These are phyloP conservation scores for Andrographis paniculata DNA, from an alignment of 305 asterid genomes.

Conservation along the genomic window DNA sequence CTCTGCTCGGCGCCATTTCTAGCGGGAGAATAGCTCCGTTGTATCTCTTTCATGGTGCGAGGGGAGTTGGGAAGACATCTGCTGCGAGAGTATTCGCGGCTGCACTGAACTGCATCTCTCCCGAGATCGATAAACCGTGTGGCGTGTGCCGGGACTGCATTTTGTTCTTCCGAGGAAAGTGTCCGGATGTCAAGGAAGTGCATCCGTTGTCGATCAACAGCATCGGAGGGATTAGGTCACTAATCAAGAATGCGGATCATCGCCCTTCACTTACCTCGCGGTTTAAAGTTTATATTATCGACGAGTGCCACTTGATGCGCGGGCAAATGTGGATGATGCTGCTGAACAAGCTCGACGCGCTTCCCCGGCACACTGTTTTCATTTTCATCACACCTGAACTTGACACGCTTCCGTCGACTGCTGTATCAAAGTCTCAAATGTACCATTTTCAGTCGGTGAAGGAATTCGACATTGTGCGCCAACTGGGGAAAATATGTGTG, in stretches of 20 bases:
- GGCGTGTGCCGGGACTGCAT: constrained; percentile 53
- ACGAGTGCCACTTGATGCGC: constrained; percentile 61
- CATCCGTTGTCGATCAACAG: constrained; percentile 39
- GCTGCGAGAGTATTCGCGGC: constrained; percentile 71
- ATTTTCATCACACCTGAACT: constrained; percentile 53
- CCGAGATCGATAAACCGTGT: constrained; percentile 47
- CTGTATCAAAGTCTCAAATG: constrained; percentile 39
- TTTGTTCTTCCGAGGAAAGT: too few relatives aligned
- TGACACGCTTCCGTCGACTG: constrained; percentile 47
- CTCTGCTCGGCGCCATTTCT: constrained; percentile 44
- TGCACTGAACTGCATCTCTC: constrained; percentile 55
- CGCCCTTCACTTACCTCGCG: constrained; percentile 36
- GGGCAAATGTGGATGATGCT: constrained; percentile 51
- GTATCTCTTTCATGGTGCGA: constrained; percentile 67
- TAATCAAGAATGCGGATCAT: constrained; percentile 31
- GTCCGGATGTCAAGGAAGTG: constrained; percentile 32
- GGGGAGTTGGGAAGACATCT: constrained; percentile 67
- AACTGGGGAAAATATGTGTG: constrained; percentile 32
- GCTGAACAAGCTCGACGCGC: constrained; percentile 34
- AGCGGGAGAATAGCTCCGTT: constrained; percentile 35
- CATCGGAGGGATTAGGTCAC: constrained; percentile 26
- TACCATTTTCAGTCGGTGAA: constrained; percentile 46
- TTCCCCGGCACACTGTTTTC: constrained; percentile 38
- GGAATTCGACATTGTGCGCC: constrained; percentile 32
- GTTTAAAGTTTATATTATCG: constrained; percentile 54